phyloP scores from a whole-genome alignment of 2,329 filamentous ascomycete species.

The Claviceps pazoutovae region DNA sequence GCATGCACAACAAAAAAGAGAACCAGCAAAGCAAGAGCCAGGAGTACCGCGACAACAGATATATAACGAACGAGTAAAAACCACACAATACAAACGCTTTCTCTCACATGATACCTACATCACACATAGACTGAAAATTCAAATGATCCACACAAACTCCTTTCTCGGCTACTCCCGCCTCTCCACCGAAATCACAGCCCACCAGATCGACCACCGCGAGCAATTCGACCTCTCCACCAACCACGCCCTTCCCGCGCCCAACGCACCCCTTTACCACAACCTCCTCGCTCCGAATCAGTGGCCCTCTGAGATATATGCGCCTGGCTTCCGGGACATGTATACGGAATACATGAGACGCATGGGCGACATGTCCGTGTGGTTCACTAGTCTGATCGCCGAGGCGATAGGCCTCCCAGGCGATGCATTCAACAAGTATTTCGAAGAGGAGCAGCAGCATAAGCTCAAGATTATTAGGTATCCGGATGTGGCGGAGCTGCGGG shows the following conservation, averaged over 20 bases:
- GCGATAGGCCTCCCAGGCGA: constrained; percentile 56
- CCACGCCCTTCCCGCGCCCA: constrained; percentile 48
- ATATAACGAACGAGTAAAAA: no score
- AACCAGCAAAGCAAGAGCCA: no score
- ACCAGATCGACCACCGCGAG: constrained; percentile 65
- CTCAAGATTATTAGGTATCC: constrained; percentile 84
- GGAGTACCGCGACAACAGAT: no score
- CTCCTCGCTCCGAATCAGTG: constrained; percentile 69
- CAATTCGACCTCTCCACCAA: constrained; percentile 79
- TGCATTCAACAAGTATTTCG: constrained; percentile 71
- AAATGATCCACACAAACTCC: constrained; percentile 60
- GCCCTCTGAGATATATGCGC: constrained; percentile 50
- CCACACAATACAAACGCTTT: background rate
- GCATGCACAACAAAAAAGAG: no score
- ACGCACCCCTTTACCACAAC: constrained; percentile 58
- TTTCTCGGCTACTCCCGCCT: constrained; percentile 58
- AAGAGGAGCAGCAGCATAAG: constrained; percentile 64
- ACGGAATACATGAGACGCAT: constrained; percentile 65
- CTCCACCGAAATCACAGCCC: constrained; percentile 57
- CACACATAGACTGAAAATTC: constrained; percentile 41
- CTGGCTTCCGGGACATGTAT: constrained; percentile 53
- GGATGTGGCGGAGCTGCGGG: constrained; percentile 45
- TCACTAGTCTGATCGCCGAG: constrained; percentile 72
- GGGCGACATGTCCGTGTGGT: constrained; percentile 56
- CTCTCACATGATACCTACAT: background rate